These are phyloP conservation scores for Gymnopilus dilepis DNA, from an alignment of 768 basidiomycete genomes.

Conservation along the genomic window DNA sequence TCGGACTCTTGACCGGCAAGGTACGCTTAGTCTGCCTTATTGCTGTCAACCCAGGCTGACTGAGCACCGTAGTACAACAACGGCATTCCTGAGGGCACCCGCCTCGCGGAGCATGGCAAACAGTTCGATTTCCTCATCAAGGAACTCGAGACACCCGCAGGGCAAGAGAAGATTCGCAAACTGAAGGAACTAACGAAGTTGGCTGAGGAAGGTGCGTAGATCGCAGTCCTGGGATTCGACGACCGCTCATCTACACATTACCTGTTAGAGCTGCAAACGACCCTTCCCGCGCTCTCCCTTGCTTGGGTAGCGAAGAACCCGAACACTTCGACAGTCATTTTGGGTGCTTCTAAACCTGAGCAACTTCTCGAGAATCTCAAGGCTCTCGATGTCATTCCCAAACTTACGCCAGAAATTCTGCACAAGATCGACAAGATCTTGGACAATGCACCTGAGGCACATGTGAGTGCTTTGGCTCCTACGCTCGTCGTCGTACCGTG, in stretches of 20 bases:
- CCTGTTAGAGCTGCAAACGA: slow-evolving; percentile 57
- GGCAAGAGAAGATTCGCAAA: slow-evolving; percentile 72
- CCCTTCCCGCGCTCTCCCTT: slow-evolving; percentile 68
- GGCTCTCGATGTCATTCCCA: slow-evolving; percentile 74
- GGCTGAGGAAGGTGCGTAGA: slow-evolving; percentile 53
- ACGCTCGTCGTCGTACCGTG: not conserved
- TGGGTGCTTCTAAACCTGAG: slow-evolving; percentile 66
- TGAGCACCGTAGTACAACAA: slow-evolving; percentile 61
- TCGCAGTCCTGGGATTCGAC: not conserved
- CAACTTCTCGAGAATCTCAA: slow-evolving; percentile 72
- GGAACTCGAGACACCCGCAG: slow-evolving; percentile 51
- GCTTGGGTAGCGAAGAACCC: slow-evolving; percentile 77
- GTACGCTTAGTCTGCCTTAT: slow-evolving; percentile 29
- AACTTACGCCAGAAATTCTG: slow-evolving; percentile 68
- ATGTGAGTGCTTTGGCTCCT: not conserved
- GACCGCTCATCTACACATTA: not conserved
- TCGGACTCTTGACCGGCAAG: slow-evolving; percentile 81
- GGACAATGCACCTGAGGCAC: slow-evolving; percentile 48
- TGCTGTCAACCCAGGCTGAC: not conserved
- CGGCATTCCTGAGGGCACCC: slow-evolving; percentile 75
- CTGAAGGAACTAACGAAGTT: slow-evolving; percentile 68
- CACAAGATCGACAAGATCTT: slow-evolving; percentile 73
- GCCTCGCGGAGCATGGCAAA: slow-evolving; percentile 57
- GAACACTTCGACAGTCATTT: slow-evolving; percentile 68
- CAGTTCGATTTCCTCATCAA: slow-evolving; percentile 51